Conservation (phyloP, 2,329 filamentous ascomycete genomes). For the Fusarium sp. region DNA sequence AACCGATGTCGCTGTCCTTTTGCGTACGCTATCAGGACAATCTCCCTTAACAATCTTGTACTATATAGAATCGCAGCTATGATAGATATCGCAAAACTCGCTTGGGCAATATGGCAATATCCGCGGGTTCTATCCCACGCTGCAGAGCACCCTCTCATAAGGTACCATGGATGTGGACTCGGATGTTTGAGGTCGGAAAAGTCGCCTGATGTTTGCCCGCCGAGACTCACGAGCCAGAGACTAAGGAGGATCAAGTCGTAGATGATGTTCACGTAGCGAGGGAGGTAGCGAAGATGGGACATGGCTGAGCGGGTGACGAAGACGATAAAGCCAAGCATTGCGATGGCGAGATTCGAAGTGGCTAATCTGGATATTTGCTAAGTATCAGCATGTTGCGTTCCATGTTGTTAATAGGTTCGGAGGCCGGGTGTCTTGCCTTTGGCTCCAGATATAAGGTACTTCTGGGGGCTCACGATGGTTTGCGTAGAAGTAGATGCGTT, state of each 20-base stretch:
- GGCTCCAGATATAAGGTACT: constrained; percentile 47
- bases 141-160: constrained; percentile 39
- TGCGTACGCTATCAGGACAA: constrained; percentile 19
- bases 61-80: constrained; percentile 38
- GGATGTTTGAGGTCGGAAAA: constrained; percentile 42
- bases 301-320: constrained; percentile 45
- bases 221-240: constrained; percentile 47
- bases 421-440: constrained; percentile 34
- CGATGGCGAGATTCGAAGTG: constrained; percentile 48
- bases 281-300: constrained; percentile 41
- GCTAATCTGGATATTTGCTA: constrained; percentile 36
- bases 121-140: constrained; percentile 29
- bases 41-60: constrained; percentile 28
- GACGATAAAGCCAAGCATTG: constrained; percentile 49
- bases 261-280: constrained; percentile 40
- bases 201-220: constrained; percentile 44
- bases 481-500: constrained; percentile 49
- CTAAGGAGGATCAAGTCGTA: constrained; percentile 49
- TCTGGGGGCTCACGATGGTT: constrained; percentile 49
- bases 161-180: constrained; percentile 47
- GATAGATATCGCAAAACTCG: constrained; percentile 38
- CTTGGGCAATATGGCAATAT: constrained; percentile 43
- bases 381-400: not conserved
- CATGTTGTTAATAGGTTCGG: not conserved
- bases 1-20: constrained; percentile 16